Conservation (phyloP, 1,284 basidiomycete genomes). For the Marasmius oreades region DNA sequence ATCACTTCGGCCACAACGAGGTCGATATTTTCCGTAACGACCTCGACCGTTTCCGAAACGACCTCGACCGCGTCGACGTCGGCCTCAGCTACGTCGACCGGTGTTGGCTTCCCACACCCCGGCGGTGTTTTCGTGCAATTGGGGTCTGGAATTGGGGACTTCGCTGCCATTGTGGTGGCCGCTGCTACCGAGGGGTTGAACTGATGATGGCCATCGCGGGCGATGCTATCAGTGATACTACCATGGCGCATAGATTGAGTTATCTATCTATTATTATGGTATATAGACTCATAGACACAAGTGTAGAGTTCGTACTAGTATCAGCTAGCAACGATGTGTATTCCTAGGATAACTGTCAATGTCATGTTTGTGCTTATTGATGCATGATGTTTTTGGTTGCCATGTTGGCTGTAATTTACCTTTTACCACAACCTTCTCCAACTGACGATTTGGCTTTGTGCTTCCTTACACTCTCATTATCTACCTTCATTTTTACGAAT, state of each 20-base stretch:
- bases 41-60: background rate
- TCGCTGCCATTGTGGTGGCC: background rate
- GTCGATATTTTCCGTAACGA: constrained; percentile 4
- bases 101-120: background rate
- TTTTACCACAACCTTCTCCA: background rate
- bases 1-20: constrained; percentile 3
- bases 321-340: no score
- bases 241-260: no score
- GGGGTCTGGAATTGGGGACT: background rate
- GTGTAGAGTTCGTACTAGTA: no score
- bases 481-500: background rate
- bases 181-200: background rate
- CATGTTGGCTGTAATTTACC: background rate
- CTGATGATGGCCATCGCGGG: background rate
- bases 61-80: background rate
- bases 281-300: no score
- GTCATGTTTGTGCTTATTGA: background rate
- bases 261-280: no score
- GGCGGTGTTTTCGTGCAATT: background rate
- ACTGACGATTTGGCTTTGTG: background rate
- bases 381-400: background rate
- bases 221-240: background rate
- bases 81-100: background rate
- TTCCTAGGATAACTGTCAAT: no score
- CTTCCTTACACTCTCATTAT: background rate